These are phyloP conservation scores for Plantago lanceolata DNA, from an alignment of 305 asterid genomes.

Conservation along the genomic window DNA sequence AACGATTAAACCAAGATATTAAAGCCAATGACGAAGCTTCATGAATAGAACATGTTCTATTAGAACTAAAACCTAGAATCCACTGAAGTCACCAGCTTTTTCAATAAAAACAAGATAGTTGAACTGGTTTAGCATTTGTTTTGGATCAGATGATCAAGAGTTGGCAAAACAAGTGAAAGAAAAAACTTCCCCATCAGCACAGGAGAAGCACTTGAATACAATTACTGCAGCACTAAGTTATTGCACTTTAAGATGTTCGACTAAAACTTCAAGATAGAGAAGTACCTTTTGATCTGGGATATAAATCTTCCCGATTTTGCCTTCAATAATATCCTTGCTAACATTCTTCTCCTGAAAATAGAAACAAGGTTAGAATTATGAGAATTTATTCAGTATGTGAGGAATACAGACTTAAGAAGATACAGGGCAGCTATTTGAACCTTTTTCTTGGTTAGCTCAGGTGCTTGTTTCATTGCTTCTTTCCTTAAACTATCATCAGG, in stretches of 20 bases:
- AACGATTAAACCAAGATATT: too few relatives aligned
- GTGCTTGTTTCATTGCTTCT: conserved; percentile 69
- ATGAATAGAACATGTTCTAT: too few relatives aligned
- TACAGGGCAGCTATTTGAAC: conserved; percentile 31
- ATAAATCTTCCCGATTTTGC: conserved; percentile 81
- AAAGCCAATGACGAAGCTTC: too few relatives aligned
- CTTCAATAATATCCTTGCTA: conserved; percentile 61
- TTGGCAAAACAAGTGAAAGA: too few relatives aligned
- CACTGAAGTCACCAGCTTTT: too few relatives aligned
- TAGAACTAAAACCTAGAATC: too few relatives aligned
- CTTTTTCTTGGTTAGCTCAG: conserved; percentile 70
- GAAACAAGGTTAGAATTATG: conserved; percentile 23
- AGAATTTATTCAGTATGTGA: background rate
- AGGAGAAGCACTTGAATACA: too few relatives aligned
- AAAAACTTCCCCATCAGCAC: too few relatives aligned
- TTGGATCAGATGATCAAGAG: too few relatives aligned
- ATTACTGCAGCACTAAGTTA: too few relatives aligned
- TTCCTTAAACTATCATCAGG: conserved; percentile 67
- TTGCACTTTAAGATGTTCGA: background rate
- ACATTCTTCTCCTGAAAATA: conserved; percentile 85
- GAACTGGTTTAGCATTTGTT: too few relatives aligned
- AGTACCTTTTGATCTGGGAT: conserved; percentile 85
- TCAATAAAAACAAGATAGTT: too few relatives aligned
- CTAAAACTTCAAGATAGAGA: background rate
- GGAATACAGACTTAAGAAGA: conserved; percentile 2